These are phyloP conservation scores for Cutaneotrichosporon cyanovorans DNA, from an alignment of 1,284 basidiomycete genomes.

Conservation along the genomic window DNA sequence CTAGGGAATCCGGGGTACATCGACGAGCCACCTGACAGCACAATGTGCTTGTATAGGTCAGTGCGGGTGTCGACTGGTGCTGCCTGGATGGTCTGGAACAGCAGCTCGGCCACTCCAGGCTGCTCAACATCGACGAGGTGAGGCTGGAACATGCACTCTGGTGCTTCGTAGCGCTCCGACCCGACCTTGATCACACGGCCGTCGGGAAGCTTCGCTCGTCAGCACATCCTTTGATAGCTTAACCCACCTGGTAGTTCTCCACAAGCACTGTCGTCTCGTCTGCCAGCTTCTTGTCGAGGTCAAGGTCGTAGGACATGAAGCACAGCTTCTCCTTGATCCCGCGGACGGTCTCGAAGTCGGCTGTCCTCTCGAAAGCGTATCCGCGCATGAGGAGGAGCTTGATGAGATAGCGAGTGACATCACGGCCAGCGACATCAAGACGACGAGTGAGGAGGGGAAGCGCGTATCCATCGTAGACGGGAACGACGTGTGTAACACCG, in stretches of 20 bases:
- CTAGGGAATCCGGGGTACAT: conserved; percentile 99
- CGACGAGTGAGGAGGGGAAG: conserved; percentile 90
- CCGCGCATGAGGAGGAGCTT: conserved; percentile 96
- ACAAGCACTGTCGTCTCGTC: conserved; percentile 96
- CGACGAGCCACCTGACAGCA: conserved; percentile 91
- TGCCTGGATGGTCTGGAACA: conserved; percentile 90
- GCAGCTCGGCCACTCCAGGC: conserved; percentile 92
- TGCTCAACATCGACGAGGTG: conserved; percentile 96
- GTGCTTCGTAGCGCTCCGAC: conserved; percentile 98
- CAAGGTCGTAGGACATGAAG: conserved; percentile 95
- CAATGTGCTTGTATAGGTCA: conserved; percentile 97
- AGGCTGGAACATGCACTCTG: conserved; percentile 99
- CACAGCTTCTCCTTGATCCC: conserved; percentile 99
- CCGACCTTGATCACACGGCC: conserved; percentile 96
- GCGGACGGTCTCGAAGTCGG: conserved; percentile 96
- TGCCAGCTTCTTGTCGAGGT: conserved; percentile 83
- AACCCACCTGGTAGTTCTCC: conserved; percentile 82
- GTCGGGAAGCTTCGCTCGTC: conserved; percentile 70
- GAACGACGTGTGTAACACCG: conserved; percentile 98
- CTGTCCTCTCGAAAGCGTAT: conserved; percentile 98
- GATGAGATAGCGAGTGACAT: conserved; percentile 97
- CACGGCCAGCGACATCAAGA: conserved; percentile 93
- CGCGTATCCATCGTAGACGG: conserved; percentile 93
- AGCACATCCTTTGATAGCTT: background rate
- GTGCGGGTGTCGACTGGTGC: conserved; percentile 84